These are phyloP conservation scores for Aureobasidium leucospermi DNA, from an alignment of 2,329 filamentous ascomycete genomes.

Conservation along the genomic window DNA sequence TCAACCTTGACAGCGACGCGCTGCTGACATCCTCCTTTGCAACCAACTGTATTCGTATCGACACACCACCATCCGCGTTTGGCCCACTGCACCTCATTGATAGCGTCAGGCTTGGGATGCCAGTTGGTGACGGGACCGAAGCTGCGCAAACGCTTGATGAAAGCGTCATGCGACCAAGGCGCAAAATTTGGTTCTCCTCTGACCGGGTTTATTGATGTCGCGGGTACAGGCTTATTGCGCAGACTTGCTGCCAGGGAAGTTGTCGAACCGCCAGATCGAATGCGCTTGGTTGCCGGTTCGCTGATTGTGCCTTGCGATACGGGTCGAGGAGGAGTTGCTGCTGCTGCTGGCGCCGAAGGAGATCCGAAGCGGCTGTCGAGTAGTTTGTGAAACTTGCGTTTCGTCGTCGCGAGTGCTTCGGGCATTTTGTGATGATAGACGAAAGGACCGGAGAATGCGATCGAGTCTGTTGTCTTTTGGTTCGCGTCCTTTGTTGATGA, in stretches of 20 bases:
- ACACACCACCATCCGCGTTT: conserved; percentile 87
- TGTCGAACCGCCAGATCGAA: conserved; percentile 24
- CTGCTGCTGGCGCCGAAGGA: conserved; percentile 36
- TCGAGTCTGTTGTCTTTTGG: not conserved
- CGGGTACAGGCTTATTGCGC: conserved; percentile 3
- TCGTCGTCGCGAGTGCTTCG: conserved; percentile 64
- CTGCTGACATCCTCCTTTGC: conserved; percentile 70
- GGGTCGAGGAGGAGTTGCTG: conserved; percentile 25
- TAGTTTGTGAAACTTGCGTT: conserved; percentile 73
- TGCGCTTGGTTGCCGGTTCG: conserved; percentile 25
- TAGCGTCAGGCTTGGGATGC: conserved; percentile 80
- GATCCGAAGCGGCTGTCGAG: conserved; percentile 53
- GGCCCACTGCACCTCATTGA: conserved; percentile 91
- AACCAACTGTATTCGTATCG: conserved; percentile 75
- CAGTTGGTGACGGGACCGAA: conserved; percentile 89
- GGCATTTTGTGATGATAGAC: conserved; percentile 22
- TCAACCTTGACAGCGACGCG: conserved; percentile 66
- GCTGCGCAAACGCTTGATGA: conserved; percentile 72
- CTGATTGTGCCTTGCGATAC: conserved; percentile 18
- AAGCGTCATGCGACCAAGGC: conserved; percentile 75
- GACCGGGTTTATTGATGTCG: conserved; percentile 10
- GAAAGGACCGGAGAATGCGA: not conserved
- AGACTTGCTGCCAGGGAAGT: conserved; percentile 18
- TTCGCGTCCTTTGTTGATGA: not conserved
- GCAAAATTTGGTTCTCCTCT: conserved; percentile 59